phyloP scores from a whole-genome alignment of 1,284 basidiomycete species.

The Marasmius sp. region DNA sequence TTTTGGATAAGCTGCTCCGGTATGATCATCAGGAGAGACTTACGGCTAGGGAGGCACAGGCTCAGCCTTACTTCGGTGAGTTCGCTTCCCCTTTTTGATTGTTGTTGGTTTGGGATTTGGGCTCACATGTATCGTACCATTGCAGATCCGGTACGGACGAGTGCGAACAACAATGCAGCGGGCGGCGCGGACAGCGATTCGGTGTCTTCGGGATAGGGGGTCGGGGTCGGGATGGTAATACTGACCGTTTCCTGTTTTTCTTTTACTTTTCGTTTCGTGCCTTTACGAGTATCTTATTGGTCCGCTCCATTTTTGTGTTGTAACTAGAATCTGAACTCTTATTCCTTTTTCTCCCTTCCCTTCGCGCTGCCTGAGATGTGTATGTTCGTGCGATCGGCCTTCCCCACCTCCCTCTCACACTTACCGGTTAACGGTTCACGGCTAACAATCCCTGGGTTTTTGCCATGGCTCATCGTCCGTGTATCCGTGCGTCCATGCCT shows the following conservation, averaged over 20 bases:
- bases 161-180: constrained; percentile 42
- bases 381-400: no score
- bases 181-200: constrained; percentile 70
- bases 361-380: no score
- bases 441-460: no score
- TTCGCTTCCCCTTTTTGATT: constrained; percentile 4
- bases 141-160: constrained; percentile 61
- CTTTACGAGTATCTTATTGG: no score
- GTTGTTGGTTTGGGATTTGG: neutral
- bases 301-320: no score
- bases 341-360: no score
- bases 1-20: constrained; percentile 92
- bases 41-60: constrained; percentile 90
- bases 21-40: constrained; percentile 98
- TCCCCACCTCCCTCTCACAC: no score
- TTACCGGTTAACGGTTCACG: no score
- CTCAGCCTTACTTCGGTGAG: constrained; percentile 86
- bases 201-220: constrained; percentile 46
- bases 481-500: no score
- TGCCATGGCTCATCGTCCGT: no score
- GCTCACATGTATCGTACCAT: constrained; percentile 22
- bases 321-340: no score
- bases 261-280: no score
- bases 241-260: constrained; percentile 17
- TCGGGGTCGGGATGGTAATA: constrained; percentile 27